Conservation (phyloP, 2,329 filamentous ascomycete species). For the Ustilaginoidea virens region DNA sequence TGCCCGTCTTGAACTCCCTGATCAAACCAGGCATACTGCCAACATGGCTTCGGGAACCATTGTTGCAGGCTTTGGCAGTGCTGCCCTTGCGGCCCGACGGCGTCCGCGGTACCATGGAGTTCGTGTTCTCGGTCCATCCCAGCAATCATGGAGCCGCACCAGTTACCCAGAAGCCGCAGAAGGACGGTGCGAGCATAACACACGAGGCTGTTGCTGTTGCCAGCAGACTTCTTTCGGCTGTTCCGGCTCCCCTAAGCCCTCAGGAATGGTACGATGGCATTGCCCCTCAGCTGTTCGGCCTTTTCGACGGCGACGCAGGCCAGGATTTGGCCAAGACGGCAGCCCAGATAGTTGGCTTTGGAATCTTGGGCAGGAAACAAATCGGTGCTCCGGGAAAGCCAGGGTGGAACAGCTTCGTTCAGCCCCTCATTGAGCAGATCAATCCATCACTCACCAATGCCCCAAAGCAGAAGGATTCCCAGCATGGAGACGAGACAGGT, state of each 20-base stretch:
- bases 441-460: constrained; percentile 22
- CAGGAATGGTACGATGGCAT: constrained; percentile 46
- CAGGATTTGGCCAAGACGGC: constrained; percentile 19
- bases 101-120: constrained; percentile 53
- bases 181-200: constrained; percentile 47
- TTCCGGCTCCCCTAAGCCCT: constrained; percentile 36
- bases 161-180: constrained; percentile 30
- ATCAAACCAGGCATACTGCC: constrained; percentile 46
- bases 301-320: constrained; percentile 40
- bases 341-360: constrained; percentile 31
- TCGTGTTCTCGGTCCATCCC: constrained; percentile 54
- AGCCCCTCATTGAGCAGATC: constrained; percentile 38
- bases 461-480: no score
- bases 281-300: constrained; percentile 40
- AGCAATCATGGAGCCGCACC: constrained; percentile 25
- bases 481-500: constrained; percentile 7
- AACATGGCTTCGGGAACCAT: constrained; percentile 39
- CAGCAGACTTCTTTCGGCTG: constrained; percentile 43
- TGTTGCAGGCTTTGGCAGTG: constrained; percentile 41
- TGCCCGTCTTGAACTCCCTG: constrained; percentile 46
- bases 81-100: constrained; percentile 47
- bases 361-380: constrained; percentile 47
- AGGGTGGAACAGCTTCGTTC: constrained; percentile 48
- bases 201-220: constrained; percentile 52
- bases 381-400: constrained; percentile 44